Evolutionary conservation across 1,284 basidiomycete genomes (phyloP).

Genomic region (Papiliotrema fonsecae): DNA sequence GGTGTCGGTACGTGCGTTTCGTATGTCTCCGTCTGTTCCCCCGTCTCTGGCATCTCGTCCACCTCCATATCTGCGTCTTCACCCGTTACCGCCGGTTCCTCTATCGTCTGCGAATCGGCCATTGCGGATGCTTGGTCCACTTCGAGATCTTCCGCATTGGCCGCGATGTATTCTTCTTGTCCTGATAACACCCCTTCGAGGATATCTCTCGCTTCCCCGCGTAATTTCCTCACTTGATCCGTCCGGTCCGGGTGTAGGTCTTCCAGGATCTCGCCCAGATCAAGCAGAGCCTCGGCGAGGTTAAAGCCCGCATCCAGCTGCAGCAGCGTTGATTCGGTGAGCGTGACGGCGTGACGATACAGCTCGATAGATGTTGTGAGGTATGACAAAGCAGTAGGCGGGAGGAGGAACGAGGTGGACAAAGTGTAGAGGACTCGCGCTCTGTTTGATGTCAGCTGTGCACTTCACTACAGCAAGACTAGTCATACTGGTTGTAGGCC

Average conservation of each 20-base stretch:
- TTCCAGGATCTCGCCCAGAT: constrained; percentile 41
- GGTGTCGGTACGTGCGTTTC: constrained; percentile 39
- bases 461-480: too few relatives aligned
- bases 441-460: constrained; percentile 11
- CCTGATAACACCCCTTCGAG: constrained; percentile 34
- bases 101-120: constrained; percentile 10
- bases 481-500: constrained; percentile 47
- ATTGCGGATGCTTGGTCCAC: constrained; percentile 4
- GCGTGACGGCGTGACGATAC: constrained; percentile 28
- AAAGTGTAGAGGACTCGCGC: constrained; percentile 45
- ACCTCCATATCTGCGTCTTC: constrained; percentile 17
- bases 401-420: constrained; percentile 41
- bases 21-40: constrained; percentile 54
- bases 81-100: constrained; percentile 53
- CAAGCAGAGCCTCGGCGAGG: constrained; percentile 36
- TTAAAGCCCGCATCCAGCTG: constrained; percentile 45
- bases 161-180: constrained; percentile 30
- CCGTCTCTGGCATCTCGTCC: constrained; percentile 53
- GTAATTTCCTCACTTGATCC: constrained; percentile 19
- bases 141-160: constrained; percentile 8
- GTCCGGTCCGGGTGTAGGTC: constrained; percentile 23
- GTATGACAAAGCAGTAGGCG: constrained; percentile 25
- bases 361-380: constrained; percentile 34
- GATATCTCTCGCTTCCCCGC: constrained; percentile 29
- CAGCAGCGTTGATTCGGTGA: constrained; percentile 28